Base-by-base conservation (phyloP, 139 green algal species). In the Chlorella sp. region DNA sequence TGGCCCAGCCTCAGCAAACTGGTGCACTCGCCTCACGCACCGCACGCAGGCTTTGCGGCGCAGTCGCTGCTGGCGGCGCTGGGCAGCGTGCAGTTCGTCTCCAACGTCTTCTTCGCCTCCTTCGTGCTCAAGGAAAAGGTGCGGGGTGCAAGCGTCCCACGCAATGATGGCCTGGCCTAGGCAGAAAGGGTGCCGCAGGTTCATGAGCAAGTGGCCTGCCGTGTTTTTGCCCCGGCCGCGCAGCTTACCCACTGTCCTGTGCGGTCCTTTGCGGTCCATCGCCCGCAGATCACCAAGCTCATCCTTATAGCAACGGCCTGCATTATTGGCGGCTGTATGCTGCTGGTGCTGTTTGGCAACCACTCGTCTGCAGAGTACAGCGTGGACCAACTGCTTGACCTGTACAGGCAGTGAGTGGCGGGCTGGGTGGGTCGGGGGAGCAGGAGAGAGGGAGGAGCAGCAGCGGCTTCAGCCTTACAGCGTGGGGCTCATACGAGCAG, bases 341-440 rank as follows among this genome's bases (percentile, higher is more conserved):
- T 96, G 59, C 81, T 97, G 35, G 92, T 97, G 22, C 67, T 75
- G 0, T 97, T 96, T 82, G 92, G 92, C 66, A 93, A 91, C 77
- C 92, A 97, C 72, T 71, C 74, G 35, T 90, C 79, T n/a, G 67
- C 80, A 6, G 74, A 75, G 3, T 86, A 90, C 30, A 91, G 77
- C 0, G 86, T 85, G 2, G n/a, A 83, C 24, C 70, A 95, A 31
- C 76, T 97, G 68, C 74, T 91, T 55, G 22, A 79, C 0, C 77
- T 88, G 2, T 96, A 95, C 69, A 73, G 31, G 5, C 70, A 74
- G 85, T 89, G 31, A 73, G 78, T 72, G 5, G 2, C 55, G 30
- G n/a, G n/a, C n/a, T n/a, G n/a, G n/a, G n/a, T n/a, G n/a, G n/a
- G n/a, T n/a, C n/a, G n/a, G n/a, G n/a, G n/a, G n/a, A n/a, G n/a